A percentile compares a stretch with the other conserved stretches of the same genome.
phyloP scores from a whole-genome alignment of 2,329 filamentous ascomycete species.

The Dothistroma septosporum region DNA sequence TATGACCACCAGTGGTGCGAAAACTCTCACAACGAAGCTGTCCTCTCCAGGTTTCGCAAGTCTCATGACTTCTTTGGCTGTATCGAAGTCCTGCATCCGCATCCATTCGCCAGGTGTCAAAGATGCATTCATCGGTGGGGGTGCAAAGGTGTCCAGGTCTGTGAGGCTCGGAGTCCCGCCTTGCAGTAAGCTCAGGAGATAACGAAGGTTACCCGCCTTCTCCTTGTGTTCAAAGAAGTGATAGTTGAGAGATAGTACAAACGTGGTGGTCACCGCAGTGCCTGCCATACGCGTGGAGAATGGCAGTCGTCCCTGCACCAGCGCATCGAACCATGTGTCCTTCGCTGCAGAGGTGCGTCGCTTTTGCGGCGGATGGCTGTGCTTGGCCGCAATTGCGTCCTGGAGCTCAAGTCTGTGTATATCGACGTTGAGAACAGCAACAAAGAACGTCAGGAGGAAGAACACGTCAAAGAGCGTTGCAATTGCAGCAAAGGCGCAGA shows the following conservation, averaged over 20 bases:
- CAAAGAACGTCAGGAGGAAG: slow-evolving; percentile 74
- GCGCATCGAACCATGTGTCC: slow-evolving; percentile 57
- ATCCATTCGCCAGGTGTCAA: slow-evolving; percentile 74
- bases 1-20: slow-evolving; percentile 70
- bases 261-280: slow-evolving; percentile 66
- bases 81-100: slow-evolving; percentile 72
- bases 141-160: slow-evolving; percentile 34
- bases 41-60: slow-evolving; percentile 67
- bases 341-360: slow-evolving; percentile 28
- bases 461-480: slow-evolving; percentile 74
- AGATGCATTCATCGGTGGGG: slow-evolving; percentile 65
- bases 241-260: slow-evolving; percentile 69
- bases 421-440: slow-evolving; percentile 74
- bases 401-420: slow-evolving; percentile 71
- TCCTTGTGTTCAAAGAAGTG: slow-evolving; percentile 67
- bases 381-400: slow-evolving; percentile 56
- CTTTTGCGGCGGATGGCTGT: slow-evolving; percentile 26
- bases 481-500: slow-evolving; percentile 71
- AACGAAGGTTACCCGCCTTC: slow-evolving; percentile 27
- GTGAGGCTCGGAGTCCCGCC: slow-evolving; percentile 16
- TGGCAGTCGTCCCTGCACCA: slow-evolving; percentile 62
- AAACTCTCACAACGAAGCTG: slow-evolving; percentile 69
- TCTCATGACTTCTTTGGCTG: slow-evolving; percentile 70
- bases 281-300: slow-evolving; percentile 71
- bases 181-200: slow-evolving; percentile 30